Conservation (phyloP, 129 eudicot genomes). For the carrot (Daucus carota) region DNA sequence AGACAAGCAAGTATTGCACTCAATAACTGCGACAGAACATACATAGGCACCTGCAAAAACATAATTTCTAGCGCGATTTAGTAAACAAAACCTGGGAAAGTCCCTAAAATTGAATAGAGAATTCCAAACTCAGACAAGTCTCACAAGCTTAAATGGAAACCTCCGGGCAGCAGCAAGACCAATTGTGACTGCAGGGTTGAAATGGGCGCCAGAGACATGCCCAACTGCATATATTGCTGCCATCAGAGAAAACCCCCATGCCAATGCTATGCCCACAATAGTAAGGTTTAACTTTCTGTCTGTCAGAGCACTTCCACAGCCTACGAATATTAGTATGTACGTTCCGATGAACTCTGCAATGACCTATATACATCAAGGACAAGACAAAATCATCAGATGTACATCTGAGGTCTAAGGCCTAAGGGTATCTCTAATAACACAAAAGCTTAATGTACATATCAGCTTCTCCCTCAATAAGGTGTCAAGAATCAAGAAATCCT, state of each 20-base stretch:
- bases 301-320: constrained; percentile 52
- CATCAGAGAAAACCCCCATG: constrained; percentile 44
- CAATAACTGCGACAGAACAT: constrained; percentile 46
- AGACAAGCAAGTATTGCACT: constrained; percentile 56
- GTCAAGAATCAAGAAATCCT: too few species aligned
- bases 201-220: constrained; percentile 58
- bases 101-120: background rate
- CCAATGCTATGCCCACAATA: constrained; percentile 45
- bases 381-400: background rate
- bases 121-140: background rate
- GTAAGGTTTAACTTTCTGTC: constrained; percentile 39
- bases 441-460: background rate
- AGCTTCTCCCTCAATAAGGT: too few species aligned
- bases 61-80: constrained; percentile 5
- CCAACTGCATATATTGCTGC: constrained; percentile 47
- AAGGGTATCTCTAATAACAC: background rate
- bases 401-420: too few species aligned
- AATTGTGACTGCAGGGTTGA: constrained; percentile 64
- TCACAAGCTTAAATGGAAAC: constrained; percentile 38
- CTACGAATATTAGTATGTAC: constrained; percentile 45
- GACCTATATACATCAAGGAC: constrained; percentile 21
- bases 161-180: constrained; percentile 34
- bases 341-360: constrained; percentile 64
- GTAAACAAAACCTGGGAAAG: background rate
- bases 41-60: constrained; percentile 48